Conservation (phyloP, 345 rosid species). For the Ricinus communis region DNA sequence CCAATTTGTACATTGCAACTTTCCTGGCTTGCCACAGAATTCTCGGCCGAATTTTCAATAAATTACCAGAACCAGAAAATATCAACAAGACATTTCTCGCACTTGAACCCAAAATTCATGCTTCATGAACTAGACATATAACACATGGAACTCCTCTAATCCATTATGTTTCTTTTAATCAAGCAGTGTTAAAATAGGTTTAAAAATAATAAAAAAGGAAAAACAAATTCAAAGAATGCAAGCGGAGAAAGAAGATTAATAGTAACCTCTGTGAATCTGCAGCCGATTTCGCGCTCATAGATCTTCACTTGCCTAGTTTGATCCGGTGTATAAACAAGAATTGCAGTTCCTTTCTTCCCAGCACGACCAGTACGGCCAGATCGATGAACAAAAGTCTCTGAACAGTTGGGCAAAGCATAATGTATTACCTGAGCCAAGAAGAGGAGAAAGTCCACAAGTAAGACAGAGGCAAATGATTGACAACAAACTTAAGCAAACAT, state of each 20-base stretch:
- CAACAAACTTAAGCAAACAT: background rate
- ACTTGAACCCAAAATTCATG: background rate
- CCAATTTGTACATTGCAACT: constrained; percentile 1
- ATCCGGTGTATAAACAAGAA: constrained; percentile 69
- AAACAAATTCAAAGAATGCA: background rate
- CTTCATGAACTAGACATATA: background rate
- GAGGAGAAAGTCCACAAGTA: constrained; percentile 2
- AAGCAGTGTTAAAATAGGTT: background rate
- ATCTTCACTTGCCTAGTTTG: constrained; percentile 62
- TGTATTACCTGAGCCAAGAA: constrained; percentile 59
- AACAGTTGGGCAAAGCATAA: constrained; percentile 81
- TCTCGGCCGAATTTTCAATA: background rate
- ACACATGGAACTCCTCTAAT: background rate
- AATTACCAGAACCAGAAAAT: background rate
- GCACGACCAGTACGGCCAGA: constrained; percentile 99
- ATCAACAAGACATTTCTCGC: background rate
- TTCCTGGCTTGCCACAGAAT: background rate
- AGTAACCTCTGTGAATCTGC: constrained; percentile 72
- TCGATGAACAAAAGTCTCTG: constrained; percentile 96
- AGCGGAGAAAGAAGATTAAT: background rate
- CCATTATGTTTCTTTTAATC: no score
- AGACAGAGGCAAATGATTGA: background rate
- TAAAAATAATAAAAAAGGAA: background rate
- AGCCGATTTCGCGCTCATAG: constrained; percentile 92
- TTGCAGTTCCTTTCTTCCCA: constrained; percentile 92